Conservation (phyloP, 1,139 yeast species). For the Nakaseomyces nivariensis region DNA sequence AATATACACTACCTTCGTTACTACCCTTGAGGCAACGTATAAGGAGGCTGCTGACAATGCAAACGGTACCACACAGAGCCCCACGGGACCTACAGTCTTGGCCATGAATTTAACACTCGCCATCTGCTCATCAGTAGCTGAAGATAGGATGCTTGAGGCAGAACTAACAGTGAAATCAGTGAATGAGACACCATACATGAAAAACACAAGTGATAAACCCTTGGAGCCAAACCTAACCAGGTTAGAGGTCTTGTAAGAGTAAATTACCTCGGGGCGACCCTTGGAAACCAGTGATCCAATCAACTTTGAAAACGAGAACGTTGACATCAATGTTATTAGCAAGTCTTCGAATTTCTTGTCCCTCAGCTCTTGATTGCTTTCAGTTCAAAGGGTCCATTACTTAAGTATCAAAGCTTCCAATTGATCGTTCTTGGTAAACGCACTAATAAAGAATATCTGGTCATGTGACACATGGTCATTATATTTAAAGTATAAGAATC, state of each 20-base stretch:
- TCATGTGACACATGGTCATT: no score
- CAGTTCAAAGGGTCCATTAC: no score
- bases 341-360: no score
- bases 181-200: conserved; percentile 24
- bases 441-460: no score
- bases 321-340: neutral
- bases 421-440: no score
- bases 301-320: neutral
- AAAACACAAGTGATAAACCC: conserved; percentile 20
- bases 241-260: conserved; percentile 15
- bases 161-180: conserved; percentile 23
- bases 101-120: conserved; percentile 11
- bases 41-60: conserved; percentile 20
- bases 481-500: no score
- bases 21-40: conserved; percentile 21
- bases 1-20: conserved; percentile 20
- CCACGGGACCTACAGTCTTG: conserved; percentile 19
- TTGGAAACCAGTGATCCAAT: conserved; percentile 3
- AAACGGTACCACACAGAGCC: conserved; percentile 23
- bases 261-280: conserved; percentile 18
- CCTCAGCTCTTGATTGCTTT: no score
- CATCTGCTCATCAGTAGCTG: conserved; percentile 12
- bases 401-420: no score
- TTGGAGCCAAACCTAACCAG: conserved; percentile 19
- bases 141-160: conserved; percentile 13